A percentile compares a stretch with the other conserved stretches of the same genome.
Conservation (phyloP, 768 basidiomycete species). For the Pleurotus ostreatus region DNA sequence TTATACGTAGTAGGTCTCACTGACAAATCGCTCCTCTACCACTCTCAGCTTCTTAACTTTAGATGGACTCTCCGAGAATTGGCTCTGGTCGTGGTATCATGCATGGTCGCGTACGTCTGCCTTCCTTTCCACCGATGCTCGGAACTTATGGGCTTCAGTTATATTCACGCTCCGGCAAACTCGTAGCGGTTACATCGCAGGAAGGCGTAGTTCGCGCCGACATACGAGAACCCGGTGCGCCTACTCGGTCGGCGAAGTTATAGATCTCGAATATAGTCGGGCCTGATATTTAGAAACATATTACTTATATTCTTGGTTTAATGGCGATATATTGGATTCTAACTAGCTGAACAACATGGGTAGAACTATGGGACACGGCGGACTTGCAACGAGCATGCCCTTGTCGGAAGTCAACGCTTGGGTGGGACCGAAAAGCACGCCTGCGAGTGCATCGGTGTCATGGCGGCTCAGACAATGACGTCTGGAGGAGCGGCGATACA, state of each 20-base stretch:
- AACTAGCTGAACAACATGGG: background rate
- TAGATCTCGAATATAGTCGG: slow-evolving; percentile 11
- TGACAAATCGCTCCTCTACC: slow-evolving; percentile 1
- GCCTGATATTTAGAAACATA: background rate
- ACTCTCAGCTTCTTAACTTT: background rate
- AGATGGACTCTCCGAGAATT: slow-evolving; percentile 64
- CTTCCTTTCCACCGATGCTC: background rate
- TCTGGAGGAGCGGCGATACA: no score
- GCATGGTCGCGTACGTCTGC: slow-evolving; percentile 58
- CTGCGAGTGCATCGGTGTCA: background rate
- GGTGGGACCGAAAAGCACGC: background rate
- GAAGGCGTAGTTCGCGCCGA: slow-evolving; percentile 74
- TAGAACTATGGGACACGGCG: background rate
- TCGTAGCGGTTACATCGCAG: slow-evolving; percentile 76
- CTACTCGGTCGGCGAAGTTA: slow-evolving; percentile 29
- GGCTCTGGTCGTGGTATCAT: slow-evolving; percentile 67
- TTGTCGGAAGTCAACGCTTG: background rate
- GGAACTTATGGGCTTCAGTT: slow-evolving; percentile 35
- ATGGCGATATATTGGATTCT: background rate
- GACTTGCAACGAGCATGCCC: background rate
- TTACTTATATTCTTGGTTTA: background rate
- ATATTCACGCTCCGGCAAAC: slow-evolving; percentile 45
- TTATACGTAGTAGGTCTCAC: slow-evolving; percentile 65
- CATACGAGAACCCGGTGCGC: slow-evolving; percentile 35
- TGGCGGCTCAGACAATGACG: no score